phyloP scores from a whole-genome alignment of 2,329 filamentous ascomycete genomes.

The Mycosphaerella arachidis region DNA sequence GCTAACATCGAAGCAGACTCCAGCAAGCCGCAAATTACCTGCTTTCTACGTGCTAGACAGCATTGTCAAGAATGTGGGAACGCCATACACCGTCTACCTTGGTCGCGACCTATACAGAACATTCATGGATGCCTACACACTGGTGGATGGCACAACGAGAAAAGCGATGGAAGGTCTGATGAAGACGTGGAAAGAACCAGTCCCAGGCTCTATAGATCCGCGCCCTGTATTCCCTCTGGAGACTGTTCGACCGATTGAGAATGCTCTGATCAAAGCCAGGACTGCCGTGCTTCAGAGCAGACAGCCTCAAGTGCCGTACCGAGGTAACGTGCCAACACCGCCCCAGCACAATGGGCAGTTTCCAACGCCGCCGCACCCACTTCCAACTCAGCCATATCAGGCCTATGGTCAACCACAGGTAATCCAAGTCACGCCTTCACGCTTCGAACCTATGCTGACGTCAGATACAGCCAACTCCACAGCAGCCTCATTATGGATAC shows the following conservation, averaged over 20 bases:
- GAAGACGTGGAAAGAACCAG: conserved; percentile 95
- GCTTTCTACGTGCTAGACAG: conserved; percentile 98
- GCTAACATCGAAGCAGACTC: conserved; percentile 60
- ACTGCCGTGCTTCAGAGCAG: conserved; percentile 58
- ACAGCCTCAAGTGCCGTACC: conserved; percentile 53
- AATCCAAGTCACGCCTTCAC: conserved; percentile 6
- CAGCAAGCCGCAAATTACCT: conserved; percentile 83
- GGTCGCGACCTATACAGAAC: conserved; percentile 86
- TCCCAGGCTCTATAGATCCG: conserved; percentile 88
- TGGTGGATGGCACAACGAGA: conserved; percentile 77
- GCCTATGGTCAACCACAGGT: conserved; percentile 37
- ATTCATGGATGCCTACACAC: conserved; percentile 93
- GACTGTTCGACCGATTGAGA: conserved; percentile 85
- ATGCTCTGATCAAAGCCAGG: conserved; percentile 79
- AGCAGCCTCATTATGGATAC: conserved; percentile 20
- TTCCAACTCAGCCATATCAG: conserved; percentile 33
- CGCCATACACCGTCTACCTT: conserved; percentile 93
- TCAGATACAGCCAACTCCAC: conserved; percentile 21
- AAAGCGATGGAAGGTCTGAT: conserved; percentile 96
- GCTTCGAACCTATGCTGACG: conserved; percentile 5
- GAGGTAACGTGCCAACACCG: conserved; percentile 66
- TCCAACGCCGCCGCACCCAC: conserved; percentile 30
- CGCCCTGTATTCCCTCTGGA: conserved; percentile 86
- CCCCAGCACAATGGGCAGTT: conserved; percentile 50
- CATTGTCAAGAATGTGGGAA: conserved; percentile 97